Percentiles rank a stretch among this genome's conserved stretches.
phyloP scores from a whole-genome alignment of 1,284 basidiomycete genomes.

The Ceratobasidium sp. region DNA sequence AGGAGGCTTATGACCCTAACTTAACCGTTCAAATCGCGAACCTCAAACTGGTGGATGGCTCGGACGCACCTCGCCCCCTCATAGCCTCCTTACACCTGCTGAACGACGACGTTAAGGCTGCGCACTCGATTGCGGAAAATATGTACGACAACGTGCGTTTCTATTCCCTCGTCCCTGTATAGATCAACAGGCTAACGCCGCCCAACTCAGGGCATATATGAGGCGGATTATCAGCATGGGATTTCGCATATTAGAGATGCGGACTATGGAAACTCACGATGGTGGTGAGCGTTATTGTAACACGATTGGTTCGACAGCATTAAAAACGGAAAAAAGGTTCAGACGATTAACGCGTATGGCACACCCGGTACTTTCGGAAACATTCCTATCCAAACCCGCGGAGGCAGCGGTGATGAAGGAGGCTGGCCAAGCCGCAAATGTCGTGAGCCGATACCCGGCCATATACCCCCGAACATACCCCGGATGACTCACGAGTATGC shows the following conservation, averaged over 20 bases:
- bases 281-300: conserved; percentile 15
- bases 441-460: background rate
- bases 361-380: conserved; percentile 1
- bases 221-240: conserved; percentile 23
- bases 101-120: conserved; percentile 14
- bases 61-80: background rate
- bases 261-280: conserved; percentile 27
- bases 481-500: too few species aligned
- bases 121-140: conserved; percentile 5
- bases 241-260: conserved; percentile 22
- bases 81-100: conserved; percentile 10
- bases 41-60: conserved; percentile 1
- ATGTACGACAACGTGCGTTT: conserved; percentile 5
- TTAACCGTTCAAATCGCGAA: conserved; percentile 15
- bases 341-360: background rate
- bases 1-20: background rate
- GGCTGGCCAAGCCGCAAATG: conserved; percentile 6
- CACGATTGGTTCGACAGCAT: background rate
- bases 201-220: conserved; percentile 15
- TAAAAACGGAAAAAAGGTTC: conserved; percentile 8
- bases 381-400: background rate
- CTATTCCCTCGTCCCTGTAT: background rate
- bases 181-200: background rate
- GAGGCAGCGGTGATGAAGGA: background rate
- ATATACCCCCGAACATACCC: too few species aligned